Evolutionary conservation across 192 early-diverging fungal species (phyloP), one percentile per base, ranked within the genome.

Genomic region (Coemansia sp.): DNA sequence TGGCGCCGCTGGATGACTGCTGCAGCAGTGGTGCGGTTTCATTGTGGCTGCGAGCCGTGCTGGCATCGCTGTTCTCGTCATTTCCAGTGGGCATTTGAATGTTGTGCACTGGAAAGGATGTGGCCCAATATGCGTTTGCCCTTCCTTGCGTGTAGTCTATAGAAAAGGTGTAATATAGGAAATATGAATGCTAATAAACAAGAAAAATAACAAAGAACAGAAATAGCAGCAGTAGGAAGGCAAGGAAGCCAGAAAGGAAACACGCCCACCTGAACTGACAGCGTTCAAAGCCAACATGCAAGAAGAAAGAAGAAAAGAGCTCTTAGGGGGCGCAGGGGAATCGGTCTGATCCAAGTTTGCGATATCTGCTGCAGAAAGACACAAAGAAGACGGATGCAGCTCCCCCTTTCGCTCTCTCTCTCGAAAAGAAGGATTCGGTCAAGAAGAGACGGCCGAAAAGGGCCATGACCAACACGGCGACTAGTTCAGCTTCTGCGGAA

Each of bases 401-500:
- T 32, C 32, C 4, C 32, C 4, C 2, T 32, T 32, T 32, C 32
- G 32, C 32, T 32, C 32, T 32, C 32, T 32, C 32, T 32, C 32
- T 32, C 32, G 4, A 32, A 32, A 32, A 32, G 32, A 32, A 32
- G 32, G 32, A 32, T 32, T 4, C 32, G 4, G 32, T 32, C 32
- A 32, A 32, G 11, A 56, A 56, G 48, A 9, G 10, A 37, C 54
- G 54, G 9, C 14, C 14, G n/a, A 20, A 56, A 56, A 56, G 54
- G 25, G 54, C 54, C 54, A 37, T 12, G 54, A 37, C 54, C 22
- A 56, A 56, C 38, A 37, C 32, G 32, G 32, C 32, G 32, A 4
- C 61, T 72, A 86, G 45, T 72, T 76, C 13, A 87, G 75, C 65
- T 74, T 87, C 56, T 86, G 85, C 45, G 82, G 86, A 20, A 86